phyloP scores from a whole-genome alignment of 2,329 filamentous ascomycete genomes.

The Xylariaceae sp. region DNA sequence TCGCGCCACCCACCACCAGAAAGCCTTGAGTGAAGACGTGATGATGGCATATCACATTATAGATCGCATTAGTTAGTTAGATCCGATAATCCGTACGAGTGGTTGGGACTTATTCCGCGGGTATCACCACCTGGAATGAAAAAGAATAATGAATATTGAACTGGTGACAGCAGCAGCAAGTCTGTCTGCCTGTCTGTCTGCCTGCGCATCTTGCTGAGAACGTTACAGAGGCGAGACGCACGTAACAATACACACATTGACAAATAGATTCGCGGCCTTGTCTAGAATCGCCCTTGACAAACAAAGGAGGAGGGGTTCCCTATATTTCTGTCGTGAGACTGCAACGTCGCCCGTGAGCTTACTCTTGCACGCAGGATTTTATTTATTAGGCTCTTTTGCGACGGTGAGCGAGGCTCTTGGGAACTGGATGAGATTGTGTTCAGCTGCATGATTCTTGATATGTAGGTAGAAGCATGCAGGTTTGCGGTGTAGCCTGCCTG shows the following conservation, averaged over 20 bases:
- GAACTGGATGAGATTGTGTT: background rate
- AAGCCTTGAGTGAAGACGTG: too few relatives aligned
- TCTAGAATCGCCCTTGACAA: background rate
- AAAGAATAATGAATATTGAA: too few relatives aligned
- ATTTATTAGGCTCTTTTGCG: background rate
- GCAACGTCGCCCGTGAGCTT: constrained; percentile 4
- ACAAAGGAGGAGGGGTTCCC: background rate
- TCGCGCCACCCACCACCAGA: too few relatives aligned
- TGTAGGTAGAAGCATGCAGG: too few relatives aligned
- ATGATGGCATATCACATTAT: too few relatives aligned
- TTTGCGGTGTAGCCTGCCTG: too few relatives aligned
- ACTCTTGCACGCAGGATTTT: background rate
- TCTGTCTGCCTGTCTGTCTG: background rate
- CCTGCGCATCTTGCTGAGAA: background rate
- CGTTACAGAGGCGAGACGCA: background rate
- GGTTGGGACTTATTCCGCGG: too few relatives aligned
- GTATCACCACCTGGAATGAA: too few relatives aligned
- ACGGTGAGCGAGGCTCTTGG: constrained; percentile 4
- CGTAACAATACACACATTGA: background rate
- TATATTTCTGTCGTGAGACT: constrained; percentile 4
- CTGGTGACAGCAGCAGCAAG: background rate
- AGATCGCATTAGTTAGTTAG: too few relatives aligned
- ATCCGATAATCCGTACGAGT: too few relatives aligned
- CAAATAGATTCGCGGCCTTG: background rate
- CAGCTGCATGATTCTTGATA: background rate